These are phyloP conservation scores for Leishmania mexicana DNA, from an alignment of 208 protist genomes.

Conservation along the genomic window DNA sequence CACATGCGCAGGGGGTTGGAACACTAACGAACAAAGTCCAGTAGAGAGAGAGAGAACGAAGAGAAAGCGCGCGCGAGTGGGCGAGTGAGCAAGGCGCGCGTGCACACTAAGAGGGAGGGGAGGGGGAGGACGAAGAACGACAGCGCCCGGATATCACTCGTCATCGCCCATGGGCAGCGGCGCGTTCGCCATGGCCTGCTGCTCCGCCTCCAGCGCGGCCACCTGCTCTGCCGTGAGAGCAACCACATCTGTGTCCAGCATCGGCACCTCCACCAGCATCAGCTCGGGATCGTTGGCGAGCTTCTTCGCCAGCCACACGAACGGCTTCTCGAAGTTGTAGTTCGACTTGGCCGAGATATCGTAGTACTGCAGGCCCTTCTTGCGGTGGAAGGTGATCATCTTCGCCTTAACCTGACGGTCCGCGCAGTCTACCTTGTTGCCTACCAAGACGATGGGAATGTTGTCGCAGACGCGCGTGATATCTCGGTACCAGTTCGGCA, in stretches of 20 bases:
- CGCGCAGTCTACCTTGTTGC: slow-evolving; percentile 99
- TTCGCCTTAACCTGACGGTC: slow-evolving; percentile 99
- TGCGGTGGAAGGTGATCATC: slow-evolving; percentile 99
- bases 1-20: not conserved
- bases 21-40: not conserved
- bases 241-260: slow-evolving; percentile 75
- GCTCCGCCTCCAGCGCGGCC: slow-evolving; percentile 87
- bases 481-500: slow-evolving; percentile 99
- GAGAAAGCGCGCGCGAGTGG: not conserved
- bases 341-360: slow-evolving; percentile 99
- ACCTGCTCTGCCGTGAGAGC: slow-evolving; percentile 81
- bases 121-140: slow-evolving; percentile 66
- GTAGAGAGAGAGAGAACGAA: not conserved
- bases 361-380: slow-evolving; percentile 99
- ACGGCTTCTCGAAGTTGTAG: slow-evolving; percentile 99
- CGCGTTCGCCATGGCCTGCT: slow-evolving; percentile 78
- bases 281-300: slow-evolving; percentile 96
- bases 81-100: not conserved
- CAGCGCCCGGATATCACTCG: slow-evolving; percentile 62
- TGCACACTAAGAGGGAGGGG: slow-evolving; percentile 5
- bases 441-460: slow-evolving; percentile 99
- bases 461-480: slow-evolving; percentile 99
- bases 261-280: slow-evolving; percentile 92
- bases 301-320: slow-evolving; percentile 98
- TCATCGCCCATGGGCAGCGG: slow-evolving; percentile 97